These are phyloP conservation scores for Ammopiptanthus mongolicus DNA, from an alignment of 306 rosid species.

Conservation along the genomic window DNA sequence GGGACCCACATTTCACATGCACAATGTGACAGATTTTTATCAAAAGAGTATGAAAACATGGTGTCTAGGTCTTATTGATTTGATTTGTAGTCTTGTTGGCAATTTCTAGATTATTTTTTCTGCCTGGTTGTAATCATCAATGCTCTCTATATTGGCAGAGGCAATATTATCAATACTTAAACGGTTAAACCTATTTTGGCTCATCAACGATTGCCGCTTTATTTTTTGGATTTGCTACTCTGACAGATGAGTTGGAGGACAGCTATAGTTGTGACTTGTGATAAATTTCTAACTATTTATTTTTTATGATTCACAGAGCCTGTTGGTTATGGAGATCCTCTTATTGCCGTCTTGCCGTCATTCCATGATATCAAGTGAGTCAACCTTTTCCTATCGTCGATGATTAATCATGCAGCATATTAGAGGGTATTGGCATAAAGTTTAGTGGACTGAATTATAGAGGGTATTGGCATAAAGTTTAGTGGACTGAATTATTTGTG, in stretches of 20 bases:
- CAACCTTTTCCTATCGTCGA: conserved; percentile 6
- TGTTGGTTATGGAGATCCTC: conserved; percentile 88
- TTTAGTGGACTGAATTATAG: conserved; percentile 19
- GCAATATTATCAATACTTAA: not conserved
- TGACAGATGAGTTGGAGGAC: not conserved
- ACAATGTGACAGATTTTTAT: not conserved
- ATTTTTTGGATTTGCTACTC: not conserved
- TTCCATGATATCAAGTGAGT: conserved; percentile 73
- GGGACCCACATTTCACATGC: not conserved
- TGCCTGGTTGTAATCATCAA: not conserved
- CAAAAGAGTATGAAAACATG: too few relatives aligned
- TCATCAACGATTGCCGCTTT: not conserved
- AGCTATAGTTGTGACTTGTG: not conserved
- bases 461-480: conserved; percentile 2
- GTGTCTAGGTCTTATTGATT: not conserved
- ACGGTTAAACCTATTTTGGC: not conserved
- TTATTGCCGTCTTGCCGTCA: conserved; percentile 81
- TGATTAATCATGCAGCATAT: not conserved
- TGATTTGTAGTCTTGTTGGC: not conserved
- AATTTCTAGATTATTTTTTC: not conserved
- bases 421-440: conserved; percentile 8
- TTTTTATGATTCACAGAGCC: conserved; percentile 62
- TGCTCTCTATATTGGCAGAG: not conserved
- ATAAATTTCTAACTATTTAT: conserved; percentile 8
- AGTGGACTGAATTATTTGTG: conserved; percentile 20